These are phyloP conservation scores for Nitzschia sp. DNA, from an alignment of 108 stramenopile genomes.

Conservation along the genomic window DNA sequence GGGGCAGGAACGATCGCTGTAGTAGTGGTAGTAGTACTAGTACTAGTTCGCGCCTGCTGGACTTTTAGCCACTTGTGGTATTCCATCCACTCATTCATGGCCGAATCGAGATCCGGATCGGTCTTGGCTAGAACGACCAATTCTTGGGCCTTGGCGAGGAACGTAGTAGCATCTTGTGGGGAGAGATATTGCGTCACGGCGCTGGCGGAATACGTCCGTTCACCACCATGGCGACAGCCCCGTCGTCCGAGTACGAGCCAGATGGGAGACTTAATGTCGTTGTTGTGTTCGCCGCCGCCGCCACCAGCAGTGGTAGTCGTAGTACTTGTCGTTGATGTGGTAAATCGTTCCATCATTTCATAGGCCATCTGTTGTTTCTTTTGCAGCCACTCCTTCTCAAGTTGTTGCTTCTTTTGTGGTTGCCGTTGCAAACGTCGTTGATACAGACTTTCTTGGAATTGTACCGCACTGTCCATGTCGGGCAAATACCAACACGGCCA, in stretches of 20 bases:
- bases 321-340: too few relatives aligned
- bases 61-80: background rate
- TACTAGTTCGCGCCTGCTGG: too few relatives aligned
- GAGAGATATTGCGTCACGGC: background rate
- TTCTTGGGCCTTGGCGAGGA: background rate
- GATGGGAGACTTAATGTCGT: background rate
- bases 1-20: background rate
- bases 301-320: too few relatives aligned
- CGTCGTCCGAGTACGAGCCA: background rate
- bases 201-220: too few relatives aligned
- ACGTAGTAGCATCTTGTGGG: background rate
- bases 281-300: too few relatives aligned
- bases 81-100: background rate
- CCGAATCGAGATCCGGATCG: background rate
- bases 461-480: background rate
- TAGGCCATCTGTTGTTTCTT: too few relatives aligned
- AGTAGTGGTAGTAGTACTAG: background rate
- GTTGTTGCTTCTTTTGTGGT: too few relatives aligned
- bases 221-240: too few relatives aligned
- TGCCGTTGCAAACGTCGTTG: background rate
- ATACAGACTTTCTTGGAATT: background rate
- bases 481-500: constrained; percentile 1
- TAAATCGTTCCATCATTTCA: background rate
- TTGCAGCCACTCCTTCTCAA: background rate
- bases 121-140: background rate